Conservation (phyloP, 331 rosid species). For the Phaseolus coccineus region DNA sequence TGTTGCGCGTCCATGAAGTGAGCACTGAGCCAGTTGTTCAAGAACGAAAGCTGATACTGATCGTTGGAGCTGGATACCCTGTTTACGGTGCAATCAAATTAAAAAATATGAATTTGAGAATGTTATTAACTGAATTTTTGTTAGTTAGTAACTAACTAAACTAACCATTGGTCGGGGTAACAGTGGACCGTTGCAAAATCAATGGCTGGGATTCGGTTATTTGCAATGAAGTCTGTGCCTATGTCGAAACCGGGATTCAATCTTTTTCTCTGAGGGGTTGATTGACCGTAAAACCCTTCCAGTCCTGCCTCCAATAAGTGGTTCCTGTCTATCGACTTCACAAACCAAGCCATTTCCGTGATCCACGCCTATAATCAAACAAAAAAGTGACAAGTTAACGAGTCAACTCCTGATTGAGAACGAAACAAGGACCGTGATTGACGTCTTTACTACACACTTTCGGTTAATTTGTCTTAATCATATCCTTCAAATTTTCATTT, state of each 20-base stretch:
- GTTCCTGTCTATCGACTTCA: constrained; percentile 87
- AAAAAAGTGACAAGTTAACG: background rate
- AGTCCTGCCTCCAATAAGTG: constrained; percentile 91
- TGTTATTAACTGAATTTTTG: background rate
- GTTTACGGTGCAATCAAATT: background rate
- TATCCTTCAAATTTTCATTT: background rate
- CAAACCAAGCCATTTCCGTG: constrained; percentile 85
- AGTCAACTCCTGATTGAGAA: constrained; percentile 28
- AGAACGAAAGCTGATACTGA: constrained; percentile 67
- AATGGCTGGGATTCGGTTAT: constrained; percentile 67
- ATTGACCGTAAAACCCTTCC: constrained; percentile 90
- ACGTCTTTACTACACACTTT: background rate
- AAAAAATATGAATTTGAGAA: background rate
- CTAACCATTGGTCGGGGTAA: constrained; percentile 91
- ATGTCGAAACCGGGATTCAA: constrained; percentile 70
- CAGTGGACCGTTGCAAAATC: constrained; percentile 93
- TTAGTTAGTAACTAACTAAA: constrained; percentile 33
- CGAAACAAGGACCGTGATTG: constrained; percentile 45
- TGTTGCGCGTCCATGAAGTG: constrained; percentile 78
- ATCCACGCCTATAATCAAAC: constrained; percentile 73
- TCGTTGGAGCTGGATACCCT: constrained; percentile 73
- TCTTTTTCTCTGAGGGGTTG: constrained; percentile 74
- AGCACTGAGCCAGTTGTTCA: constrained; percentile 78
- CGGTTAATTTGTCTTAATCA: constrained; percentile 13
- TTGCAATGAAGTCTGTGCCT: constrained; percentile 89